Percentiles rank a stretch among this genome's conserved stretches.
These are phyloP conservation scores for Globisporangium nagaii DNA, from an alignment of 352 stramenopile genomes.

Conservation along the genomic window DNA sequence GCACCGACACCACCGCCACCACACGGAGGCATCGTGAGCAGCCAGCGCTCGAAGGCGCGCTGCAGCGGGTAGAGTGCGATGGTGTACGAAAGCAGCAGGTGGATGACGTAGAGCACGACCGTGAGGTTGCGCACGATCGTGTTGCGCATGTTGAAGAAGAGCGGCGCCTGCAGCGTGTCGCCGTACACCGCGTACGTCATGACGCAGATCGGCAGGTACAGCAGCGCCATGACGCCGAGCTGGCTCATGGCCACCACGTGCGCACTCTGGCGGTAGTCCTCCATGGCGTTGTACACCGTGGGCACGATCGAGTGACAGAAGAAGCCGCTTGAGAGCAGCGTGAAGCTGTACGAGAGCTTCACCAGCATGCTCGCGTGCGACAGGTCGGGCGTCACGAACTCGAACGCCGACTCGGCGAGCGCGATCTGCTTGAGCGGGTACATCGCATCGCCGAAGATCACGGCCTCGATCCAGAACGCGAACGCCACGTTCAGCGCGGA, in stretches of 20 bases:
- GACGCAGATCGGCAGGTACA: constrained; percentile 74
- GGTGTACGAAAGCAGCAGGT: constrained; percentile 68
- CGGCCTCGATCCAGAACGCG: constrained; percentile 71
- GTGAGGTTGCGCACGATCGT: constrained; percentile 59
- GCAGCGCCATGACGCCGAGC: constrained; percentile 32
- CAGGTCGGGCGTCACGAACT: constrained; percentile 63
- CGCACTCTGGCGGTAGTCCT: constrained; percentile 45
- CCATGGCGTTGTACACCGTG: constrained; percentile 76
- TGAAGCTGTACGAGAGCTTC: constrained; percentile 73
- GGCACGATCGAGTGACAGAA: constrained; percentile 69
- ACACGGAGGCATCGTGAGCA: constrained; percentile 24
- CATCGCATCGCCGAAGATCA: constrained; percentile 82
- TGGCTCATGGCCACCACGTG: constrained; percentile 46
- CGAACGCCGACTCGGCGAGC: constrained; percentile 48
- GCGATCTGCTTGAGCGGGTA: constrained; percentile 78
- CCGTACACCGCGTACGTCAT: constrained; percentile 77
- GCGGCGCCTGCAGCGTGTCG: constrained; percentile 59
- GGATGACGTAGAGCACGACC: constrained; percentile 71
- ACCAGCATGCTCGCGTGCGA: constrained; percentile 38
- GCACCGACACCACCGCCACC: neutral
- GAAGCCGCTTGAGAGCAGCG: constrained; percentile 54
- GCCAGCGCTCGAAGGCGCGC: constrained; percentile 51
- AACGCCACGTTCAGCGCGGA: constrained; percentile 75
- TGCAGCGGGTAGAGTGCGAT: constrained; percentile 66
- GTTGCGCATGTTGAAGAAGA: constrained; percentile 86